Percentiles rank a stretch among this genome's conserved stretches.
phyloP scores from a whole-genome alignment of 2,329 filamentous ascomycete genomes.

The Xylaria sp. region DNA sequence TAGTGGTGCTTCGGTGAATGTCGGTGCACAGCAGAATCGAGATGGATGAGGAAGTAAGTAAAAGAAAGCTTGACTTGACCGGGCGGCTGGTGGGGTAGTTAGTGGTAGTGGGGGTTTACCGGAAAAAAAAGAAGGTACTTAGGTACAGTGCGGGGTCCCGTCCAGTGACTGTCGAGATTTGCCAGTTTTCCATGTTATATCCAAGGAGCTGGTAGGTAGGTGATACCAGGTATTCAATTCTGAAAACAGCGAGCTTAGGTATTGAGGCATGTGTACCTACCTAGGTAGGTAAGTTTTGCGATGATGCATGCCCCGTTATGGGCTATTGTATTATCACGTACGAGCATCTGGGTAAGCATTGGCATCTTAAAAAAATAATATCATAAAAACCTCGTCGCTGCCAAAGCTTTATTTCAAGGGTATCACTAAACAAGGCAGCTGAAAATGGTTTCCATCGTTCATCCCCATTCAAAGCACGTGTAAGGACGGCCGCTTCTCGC shows the following conservation, averaged over 20 bases:
- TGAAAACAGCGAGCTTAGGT: not conserved
- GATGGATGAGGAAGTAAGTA: constrained; percentile 9
- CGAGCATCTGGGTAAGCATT: not conserved
- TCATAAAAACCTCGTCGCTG: not conserved
- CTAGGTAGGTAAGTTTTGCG: not conserved
- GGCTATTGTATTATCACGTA: not conserved
- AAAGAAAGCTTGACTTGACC: constrained; percentile 19
- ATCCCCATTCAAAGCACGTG: constrained; percentile 31
- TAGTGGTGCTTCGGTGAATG: constrained; percentile 40
- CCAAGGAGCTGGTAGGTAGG: not conserved
- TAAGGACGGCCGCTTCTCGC: constrained; percentile 50
- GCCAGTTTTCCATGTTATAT: not conserved
- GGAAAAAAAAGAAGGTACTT: not conserved
- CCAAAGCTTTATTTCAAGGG: constrained; percentile 19
- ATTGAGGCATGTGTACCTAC: not conserved
- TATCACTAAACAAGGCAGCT: constrained; percentile 27
- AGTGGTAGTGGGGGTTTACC: not conserved
- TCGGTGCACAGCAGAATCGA: constrained; percentile 20
- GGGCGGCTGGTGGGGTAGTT: constrained; percentile 22
- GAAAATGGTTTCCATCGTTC: not conserved
- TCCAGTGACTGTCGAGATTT: not conserved
- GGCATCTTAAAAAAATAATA: not conserved
- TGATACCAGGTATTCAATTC: not conserved
- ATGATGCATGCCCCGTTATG: not conserved
- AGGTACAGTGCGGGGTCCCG: not conserved